Percentiles rank a stretch among this genome's conserved stretches.
These are phyloP conservation scores for Drosera capensis DNA, from an alignment of 148 eudicot species.

Conservation along the genomic window DNA sequence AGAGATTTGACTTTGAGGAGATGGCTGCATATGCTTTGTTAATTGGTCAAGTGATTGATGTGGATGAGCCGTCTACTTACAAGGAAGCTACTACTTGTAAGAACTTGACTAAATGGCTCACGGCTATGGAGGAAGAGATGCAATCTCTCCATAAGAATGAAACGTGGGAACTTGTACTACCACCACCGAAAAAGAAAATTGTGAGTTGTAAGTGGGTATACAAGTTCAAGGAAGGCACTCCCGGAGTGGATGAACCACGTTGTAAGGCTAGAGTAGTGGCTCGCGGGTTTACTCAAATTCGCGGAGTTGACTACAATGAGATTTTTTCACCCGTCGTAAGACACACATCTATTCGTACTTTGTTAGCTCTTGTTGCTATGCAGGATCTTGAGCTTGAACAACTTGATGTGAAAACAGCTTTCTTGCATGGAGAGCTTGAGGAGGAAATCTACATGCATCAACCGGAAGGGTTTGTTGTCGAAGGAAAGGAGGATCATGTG, in stretches of 20 bases:
- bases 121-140: constrained; percentile 2
- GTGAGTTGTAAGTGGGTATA: constrained; percentile 3
- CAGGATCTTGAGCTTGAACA: constrained; percentile 2
- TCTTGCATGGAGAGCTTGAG: constrained; percentile 1
- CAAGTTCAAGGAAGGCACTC: constrained; percentile 3
- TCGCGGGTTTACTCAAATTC: background rate
- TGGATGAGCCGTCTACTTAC: background rate
- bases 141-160: constrained; percentile 4
- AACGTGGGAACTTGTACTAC: constrained; percentile 2
- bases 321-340: constrained; percentile 2
- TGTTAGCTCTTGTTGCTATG: constrained; percentile 1
- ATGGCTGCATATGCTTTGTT: background rate
- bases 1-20: background rate
- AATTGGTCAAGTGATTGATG: background rate
- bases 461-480: constrained; percentile 2
- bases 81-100: background rate
- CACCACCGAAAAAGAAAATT: background rate
- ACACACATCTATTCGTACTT: constrained; percentile 3
- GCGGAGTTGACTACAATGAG: background rate
- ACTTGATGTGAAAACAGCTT: constrained; percentile 7
- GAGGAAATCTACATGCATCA: background rate
- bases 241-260: background rate
- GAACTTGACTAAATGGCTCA: background rate
- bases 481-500: constrained; percentile 5
- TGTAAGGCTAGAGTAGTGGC: constrained; percentile 3